Conservation (phyloP, 768 basidiomycete genomes). For the Boletus fagicola region DNA sequence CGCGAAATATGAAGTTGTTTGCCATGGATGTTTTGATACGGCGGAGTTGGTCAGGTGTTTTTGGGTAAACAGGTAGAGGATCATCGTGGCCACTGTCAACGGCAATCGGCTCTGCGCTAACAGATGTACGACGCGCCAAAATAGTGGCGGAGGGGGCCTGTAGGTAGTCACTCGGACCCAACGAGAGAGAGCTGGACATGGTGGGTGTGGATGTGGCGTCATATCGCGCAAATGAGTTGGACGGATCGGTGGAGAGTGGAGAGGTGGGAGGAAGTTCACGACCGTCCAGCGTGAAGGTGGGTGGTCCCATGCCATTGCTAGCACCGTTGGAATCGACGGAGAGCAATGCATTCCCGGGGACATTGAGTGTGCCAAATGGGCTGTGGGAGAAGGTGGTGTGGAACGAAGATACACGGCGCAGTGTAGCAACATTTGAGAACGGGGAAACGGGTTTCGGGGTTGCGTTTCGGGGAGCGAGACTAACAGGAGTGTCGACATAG, state of each 20-base stretch:
- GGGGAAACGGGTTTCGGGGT: slow-evolving; percentile 50
- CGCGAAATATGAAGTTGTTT: slow-evolving; percentile 91
- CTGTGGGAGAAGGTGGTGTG: slow-evolving; percentile 52
- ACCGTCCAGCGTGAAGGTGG: slow-evolving; percentile 58
- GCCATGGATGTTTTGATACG: slow-evolving; percentile 87
- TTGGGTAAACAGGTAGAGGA: slow-evolving; percentile 71
- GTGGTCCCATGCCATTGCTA: slow-evolving; percentile 38
- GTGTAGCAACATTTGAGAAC: slow-evolving; percentile 46
- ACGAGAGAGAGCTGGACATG: slow-evolving; percentile 39
- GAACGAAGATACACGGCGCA: slow-evolving; percentile 53
- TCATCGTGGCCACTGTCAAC: slow-evolving; percentile 66
- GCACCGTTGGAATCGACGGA: slow-evolving; percentile 42
- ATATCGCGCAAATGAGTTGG: slow-evolving; percentile 50
- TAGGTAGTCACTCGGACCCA: slow-evolving; percentile 61
- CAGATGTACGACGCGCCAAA: slow-evolving; percentile 88
- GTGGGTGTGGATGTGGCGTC: slow-evolving; percentile 45
- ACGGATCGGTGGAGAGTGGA: slow-evolving; percentile 47
- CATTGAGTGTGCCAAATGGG: slow-evolving; percentile 77
- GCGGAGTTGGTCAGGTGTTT: slow-evolving; percentile 78
- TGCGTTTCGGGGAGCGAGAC: slow-evolving; percentile 30
- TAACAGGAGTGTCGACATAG: slow-evolving; percentile 51
- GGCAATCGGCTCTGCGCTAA: slow-evolving; percentile 95
- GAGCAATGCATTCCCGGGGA: slow-evolving; percentile 77
- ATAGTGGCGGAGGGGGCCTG: slow-evolving; percentile 72
- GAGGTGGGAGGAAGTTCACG: slow-evolving; percentile 62